Evolutionary conservation across 371 early-diverging fungal species (phyloP).

Genomic region (Mucor saturninus): DNA sequence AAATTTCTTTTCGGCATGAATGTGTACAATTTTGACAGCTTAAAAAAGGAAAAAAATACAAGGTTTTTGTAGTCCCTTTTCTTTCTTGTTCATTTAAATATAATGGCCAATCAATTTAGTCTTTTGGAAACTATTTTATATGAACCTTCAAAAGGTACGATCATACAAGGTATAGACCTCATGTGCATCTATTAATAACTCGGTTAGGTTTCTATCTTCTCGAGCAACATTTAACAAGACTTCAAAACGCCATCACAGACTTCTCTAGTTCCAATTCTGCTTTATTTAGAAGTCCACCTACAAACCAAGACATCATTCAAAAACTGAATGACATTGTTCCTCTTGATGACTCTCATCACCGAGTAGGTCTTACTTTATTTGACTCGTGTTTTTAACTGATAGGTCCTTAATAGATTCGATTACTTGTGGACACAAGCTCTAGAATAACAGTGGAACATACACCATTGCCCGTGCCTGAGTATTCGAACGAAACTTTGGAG

Average conservation of each 20-base stretch:
- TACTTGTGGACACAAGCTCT: constrained; percentile 45
- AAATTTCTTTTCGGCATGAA: background rate
- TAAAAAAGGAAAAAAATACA: background rate
- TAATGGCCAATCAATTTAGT: constrained; percentile 20
- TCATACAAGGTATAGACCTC: background rate
- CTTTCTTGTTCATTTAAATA: background rate
- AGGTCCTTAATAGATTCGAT: constrained; percentile 43
- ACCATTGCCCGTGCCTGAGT: constrained; percentile 24
- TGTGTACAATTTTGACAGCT: background rate
- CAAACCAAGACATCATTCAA: constrained; percentile 33
- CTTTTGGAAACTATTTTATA: constrained; percentile 62
- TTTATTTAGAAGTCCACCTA: constrained; percentile 35
- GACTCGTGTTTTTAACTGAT: background rate
- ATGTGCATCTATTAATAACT: background rate
- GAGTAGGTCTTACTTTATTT: constrained; percentile 31
- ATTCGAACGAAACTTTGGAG: constrained; percentile 13
- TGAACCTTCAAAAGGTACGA: constrained; percentile 48
- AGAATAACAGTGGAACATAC: constrained; percentile 48
- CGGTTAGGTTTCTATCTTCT: constrained; percentile 25
- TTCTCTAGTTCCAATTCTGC: constrained; percentile 16
- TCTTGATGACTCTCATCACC: constrained; percentile 31
- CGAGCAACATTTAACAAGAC: constrained; percentile 1
- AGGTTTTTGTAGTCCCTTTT: background rate
- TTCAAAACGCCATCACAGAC: constrained; percentile 14
- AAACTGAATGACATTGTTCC: constrained; percentile 35